Evolutionary conservation across 2,329 filamentous ascomycete species (phyloP), one percentile per base, ranked within the genome.

Genomic region (Orbilia brochopaga): DNA sequence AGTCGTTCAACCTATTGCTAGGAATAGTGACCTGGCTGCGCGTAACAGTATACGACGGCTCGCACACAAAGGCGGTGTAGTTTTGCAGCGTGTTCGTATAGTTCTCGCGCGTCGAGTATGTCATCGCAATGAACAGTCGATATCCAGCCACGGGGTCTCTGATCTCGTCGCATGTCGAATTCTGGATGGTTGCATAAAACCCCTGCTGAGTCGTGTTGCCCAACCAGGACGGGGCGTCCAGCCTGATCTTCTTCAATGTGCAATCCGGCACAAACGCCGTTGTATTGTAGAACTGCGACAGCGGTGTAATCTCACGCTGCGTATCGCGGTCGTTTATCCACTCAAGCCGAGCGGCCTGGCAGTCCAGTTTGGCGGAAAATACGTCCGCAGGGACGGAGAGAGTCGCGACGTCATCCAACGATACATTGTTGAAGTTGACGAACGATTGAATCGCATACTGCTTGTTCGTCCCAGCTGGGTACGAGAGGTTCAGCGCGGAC

Each of bases 391-490:
- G 48, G 10, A 60, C 35, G 3, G 67, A 72, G n/a, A 72, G 56
- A 6, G 67, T 56, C 3, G 67, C 56, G 35, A 72, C 53, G 48
- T 61, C 62, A 10, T 57, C 60, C 21, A 72, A 19, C 1, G 67
- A 44, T n/a, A 37, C 42, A 17, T 72, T 65, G 1, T 17, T 35
- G 27, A 46, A 50, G 30, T 65, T 72, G 2, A 40, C 23, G 6
- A 74, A 62, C 4, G 48, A 60, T 35, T 74, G 70, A 7, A 69
- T 50, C 5, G 70, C 64, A 19, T 37, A 65, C 23, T 58, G 24
- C 17, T n/a, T 54, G 17, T 52, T 74, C 15, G 70, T 74, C n/a
- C 70, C 70, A n/a, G 64, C 64, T 1, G 70, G 70, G 24, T 64
- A 74, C n/a, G 58, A 52, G n/a, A 74, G 15, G n/a, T 69, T 65